Evolutionary conservation across 164 flowering plant species (phyloP), one percentile per base, ranked within the genome.

Genomic region (Nymphaea thermarum): DNA sequence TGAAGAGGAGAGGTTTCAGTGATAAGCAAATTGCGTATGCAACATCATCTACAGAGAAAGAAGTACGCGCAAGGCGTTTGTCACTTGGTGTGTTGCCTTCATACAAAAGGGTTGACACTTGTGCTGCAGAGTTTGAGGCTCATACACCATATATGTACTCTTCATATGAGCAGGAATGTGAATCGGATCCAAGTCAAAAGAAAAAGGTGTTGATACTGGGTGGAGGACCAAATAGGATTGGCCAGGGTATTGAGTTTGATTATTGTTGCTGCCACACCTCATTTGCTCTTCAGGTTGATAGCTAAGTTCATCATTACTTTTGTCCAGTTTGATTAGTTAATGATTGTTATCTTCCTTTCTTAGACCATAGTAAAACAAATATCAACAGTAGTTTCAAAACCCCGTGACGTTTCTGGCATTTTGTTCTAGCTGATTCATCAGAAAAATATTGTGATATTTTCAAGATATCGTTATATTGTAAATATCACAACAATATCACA

Each of bases 111-210:
- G 99, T 94, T 43, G 99, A 94, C 82, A 94, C 99, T 14, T 94
- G 99, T 81, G 98, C 98, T 66, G 98, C 99, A 8, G 98, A 94
- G 74, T 94, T 94, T 77, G 99, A 94, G 71, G 99, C 99, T n/a
- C 79, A 94, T 71, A 94, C 99, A 68, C 99, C 98, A 2, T 94
- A 91, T 71, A 88, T 94, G 96, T 94, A 94, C 72, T 94, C 97
- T 4, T 88, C 91, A 7, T 94, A 94, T 79, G 99, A 91, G 65
- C 71, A 71, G 67, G 97, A 94, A 72, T 94, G 97, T 72, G 99
- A 94, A 78, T 90, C 99, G 43, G 79, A 77, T 75, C 95, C 98
- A 45, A 89, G 96, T 17, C 65, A 80, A 17, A 83, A 69, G 83
- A 93, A 94, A 79, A 94, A 94, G 78, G 97, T 94, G 69, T 73